Base-by-base conservation (phyloP, 2,329 filamentous ascomycete genomes). In the Botrytis fragariae region DNA sequence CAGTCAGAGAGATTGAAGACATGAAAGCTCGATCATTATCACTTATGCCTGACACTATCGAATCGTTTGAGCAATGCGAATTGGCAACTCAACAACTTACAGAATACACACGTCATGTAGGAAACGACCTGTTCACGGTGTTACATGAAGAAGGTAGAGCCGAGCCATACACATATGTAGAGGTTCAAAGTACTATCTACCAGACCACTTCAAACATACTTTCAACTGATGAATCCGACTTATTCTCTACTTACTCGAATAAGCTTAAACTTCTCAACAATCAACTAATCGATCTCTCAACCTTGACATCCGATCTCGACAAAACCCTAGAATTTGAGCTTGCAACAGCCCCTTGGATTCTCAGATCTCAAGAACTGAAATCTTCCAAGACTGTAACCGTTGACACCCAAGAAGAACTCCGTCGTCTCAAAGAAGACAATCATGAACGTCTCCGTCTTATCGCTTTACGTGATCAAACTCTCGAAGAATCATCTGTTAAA, bases 401-500 rank as follows among this genome's bases (percentile, higher is more conserved):
- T 57, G 94, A 97, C 79, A 90, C 92, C 0, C 94, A 97, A 80
- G 93, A 95, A 79, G 93, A 97, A 81, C 87, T 98, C 71, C 89
- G 92, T 10, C 90, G 91, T 32, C 85, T 97, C 73, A 93, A 91
- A 78, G 93, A 95, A 71, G 92, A 95, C 77, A 88, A 96, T 77
- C 90, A 91, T 76, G 93, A 95, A 79, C 90, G 92, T 32, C 91
- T 93, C 5, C 90, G 91, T 72, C 86, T 88, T 5, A 87, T 94
- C 73, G 90, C 91, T 1, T 87, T 91, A 76, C 90, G 91, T 75
- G 93, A 97, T 77, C 93, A 95, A 81, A 91, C 91, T 51, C 89
- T 97, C 70, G 94, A 97, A 81, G 95, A 97, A 74, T 88, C 93
- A 37, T 89, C 91, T n/a, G 92, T 98, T 77, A 95, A 96, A 82